These are phyloP conservation scores for Leishmania arabica DNA, from an alignment of 208 protist species.

Conservation along the genomic window DNA sequence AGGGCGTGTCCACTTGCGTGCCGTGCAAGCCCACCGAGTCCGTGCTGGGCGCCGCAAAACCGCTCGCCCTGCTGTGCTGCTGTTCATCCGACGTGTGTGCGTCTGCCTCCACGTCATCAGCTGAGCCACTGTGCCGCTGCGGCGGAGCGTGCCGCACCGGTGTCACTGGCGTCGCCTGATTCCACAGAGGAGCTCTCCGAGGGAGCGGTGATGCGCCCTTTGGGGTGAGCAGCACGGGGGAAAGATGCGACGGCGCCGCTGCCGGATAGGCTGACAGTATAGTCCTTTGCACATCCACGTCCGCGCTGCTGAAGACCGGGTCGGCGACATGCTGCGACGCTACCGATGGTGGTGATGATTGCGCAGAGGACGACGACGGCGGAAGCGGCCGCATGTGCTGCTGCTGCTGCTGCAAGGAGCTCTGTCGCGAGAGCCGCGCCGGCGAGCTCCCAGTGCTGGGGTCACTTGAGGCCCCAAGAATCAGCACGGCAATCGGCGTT, in stretches of 20 bases:
- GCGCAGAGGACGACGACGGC: background rate
- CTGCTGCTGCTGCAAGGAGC: background rate
- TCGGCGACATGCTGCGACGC: background rate
- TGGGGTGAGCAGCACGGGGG: background rate
- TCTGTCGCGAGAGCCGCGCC: background rate
- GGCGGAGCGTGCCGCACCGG: background rate
- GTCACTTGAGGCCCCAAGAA: background rate
- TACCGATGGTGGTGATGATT: background rate
- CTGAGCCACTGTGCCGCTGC: background rate
- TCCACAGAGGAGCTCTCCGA: background rate
- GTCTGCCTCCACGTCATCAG: background rate
- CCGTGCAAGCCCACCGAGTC: conserved; percentile 4
- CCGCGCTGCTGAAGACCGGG: background rate
- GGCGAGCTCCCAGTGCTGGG: background rate
- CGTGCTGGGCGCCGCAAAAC: background rate
- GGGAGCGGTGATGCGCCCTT: background rate
- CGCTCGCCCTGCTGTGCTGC: background rate
- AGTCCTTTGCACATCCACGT: background rate
- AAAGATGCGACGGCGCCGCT: background rate
- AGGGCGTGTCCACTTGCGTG: conserved; percentile 14
- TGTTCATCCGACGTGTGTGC: conserved; percentile 4
- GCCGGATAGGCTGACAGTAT: background rate
- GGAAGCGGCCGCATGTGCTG: conserved; percentile 4
- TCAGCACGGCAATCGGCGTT: background rate
- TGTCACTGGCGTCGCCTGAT: conserved; percentile 4